These are phyloP conservation scores for Cladosporium austrohemisphaericum DNA, from an alignment of 2,329 filamentous ascomycete species.

Conservation along the genomic window DNA sequence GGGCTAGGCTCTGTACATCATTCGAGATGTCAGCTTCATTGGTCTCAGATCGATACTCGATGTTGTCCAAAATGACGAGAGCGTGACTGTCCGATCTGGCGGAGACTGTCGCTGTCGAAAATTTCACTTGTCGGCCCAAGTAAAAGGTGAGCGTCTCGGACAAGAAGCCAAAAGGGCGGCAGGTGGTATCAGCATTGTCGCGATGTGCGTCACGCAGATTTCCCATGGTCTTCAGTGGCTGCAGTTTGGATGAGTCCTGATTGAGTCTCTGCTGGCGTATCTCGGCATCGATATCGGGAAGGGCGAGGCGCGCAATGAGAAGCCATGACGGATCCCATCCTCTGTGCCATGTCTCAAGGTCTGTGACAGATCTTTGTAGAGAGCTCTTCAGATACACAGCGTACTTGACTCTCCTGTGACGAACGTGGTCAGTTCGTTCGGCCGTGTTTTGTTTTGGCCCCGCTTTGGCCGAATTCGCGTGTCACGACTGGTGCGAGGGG, in stretches of 20 bases:
- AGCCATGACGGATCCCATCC: slow-evolving; percentile 36
- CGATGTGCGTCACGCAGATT: background rate
- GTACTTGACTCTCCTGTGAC: background rate
- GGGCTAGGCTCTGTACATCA: background rate
- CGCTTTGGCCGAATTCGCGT: no score
- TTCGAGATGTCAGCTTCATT: background rate
- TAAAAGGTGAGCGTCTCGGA: background rate
- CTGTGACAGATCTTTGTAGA: slow-evolving; percentile 23
- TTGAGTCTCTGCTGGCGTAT: background rate
- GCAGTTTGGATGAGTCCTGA: background rate
- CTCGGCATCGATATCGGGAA: background rate
- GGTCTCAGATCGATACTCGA: background rate
- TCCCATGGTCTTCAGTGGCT: background rate
- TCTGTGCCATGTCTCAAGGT: slow-evolving; percentile 33
- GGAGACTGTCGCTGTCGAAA: background rate
- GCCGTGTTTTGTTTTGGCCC: no score
- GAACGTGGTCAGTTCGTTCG: background rate
- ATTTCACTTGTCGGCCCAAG: background rate
- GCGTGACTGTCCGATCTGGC: background rate
- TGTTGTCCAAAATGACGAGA: background rate
- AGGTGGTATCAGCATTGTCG: background rate
- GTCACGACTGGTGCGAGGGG: no score
- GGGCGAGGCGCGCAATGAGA: slow-evolving; percentile 28
- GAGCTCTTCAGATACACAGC: background rate
- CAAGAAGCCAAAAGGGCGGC: background rate